These are phyloP conservation scores for Coix lacrymajobi DNA, from an alignment of 176 grass and related monocot genomes.

Conservation along the genomic window DNA sequence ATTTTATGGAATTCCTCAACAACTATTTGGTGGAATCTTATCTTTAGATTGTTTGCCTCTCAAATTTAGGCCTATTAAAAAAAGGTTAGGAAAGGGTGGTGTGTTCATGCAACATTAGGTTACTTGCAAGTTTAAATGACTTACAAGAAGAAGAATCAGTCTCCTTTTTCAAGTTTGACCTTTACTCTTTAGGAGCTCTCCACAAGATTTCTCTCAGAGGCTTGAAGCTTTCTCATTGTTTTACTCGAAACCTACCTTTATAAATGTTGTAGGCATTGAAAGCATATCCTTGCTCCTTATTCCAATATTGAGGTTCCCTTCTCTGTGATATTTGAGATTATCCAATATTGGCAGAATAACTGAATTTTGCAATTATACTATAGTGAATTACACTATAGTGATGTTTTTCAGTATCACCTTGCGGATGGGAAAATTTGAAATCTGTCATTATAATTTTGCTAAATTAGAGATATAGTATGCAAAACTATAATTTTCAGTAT, in stretches of 20 bases:
- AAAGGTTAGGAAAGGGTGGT: not conserved
- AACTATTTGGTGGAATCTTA: not conserved
- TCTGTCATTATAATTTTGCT: no score
- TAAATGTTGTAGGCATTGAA: not conserved
- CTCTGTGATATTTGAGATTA: not conserved
- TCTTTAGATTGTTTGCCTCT: not conserved
- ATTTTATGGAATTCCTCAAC: not conserved
- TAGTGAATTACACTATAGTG: not conserved
- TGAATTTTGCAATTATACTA: not conserved
- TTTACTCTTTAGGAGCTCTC: not conserved
- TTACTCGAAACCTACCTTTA: not conserved
- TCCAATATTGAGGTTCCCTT: not conserved
- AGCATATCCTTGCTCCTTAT: not conserved
- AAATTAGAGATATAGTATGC: no score
- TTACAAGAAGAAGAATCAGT: not conserved
- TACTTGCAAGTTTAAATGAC: not conserved
- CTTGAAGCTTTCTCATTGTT: not conserved
- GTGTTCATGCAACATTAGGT: constrained; percentile 4
- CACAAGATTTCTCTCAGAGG: not conserved
- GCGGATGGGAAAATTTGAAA: no score
- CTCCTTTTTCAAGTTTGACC: not conserved
- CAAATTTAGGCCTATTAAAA: not conserved
- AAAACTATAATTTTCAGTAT: no score
- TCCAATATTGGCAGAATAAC: not conserved
- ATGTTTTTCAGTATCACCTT: not conserved